Percentiles rank a stretch among this genome's conserved stretches.
Evolutionary conservation across 179 eudicot genomes (phyloP).

Genomic region (Nepenthes alata): DNA sequence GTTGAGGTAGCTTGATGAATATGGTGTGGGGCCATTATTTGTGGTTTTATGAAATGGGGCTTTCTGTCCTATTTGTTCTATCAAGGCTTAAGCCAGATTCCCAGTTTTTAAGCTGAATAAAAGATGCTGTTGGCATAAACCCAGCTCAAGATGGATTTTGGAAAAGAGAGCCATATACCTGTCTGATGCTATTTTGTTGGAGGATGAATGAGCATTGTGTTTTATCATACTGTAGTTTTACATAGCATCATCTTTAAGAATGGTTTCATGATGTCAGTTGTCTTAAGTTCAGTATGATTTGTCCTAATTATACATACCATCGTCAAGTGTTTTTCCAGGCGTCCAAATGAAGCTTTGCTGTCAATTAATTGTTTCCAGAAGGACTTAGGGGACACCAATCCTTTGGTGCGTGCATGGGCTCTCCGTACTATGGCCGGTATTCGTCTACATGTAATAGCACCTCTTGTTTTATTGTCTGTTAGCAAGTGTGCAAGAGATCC

Average conservation of each 20-base stretch:
- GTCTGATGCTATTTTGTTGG: too few relatives aligned
- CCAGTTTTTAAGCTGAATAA: too few relatives aligned
- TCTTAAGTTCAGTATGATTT: neutral
- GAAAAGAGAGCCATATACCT: too few relatives aligned
- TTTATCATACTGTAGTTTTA: too few relatives aligned
- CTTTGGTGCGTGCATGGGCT: slow-evolving; percentile 99
- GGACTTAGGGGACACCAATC: slow-evolving; percentile 90
- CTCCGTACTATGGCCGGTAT: slow-evolving; percentile 99
- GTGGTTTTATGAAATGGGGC: too few relatives aligned
- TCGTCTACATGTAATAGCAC: slow-evolving; percentile 80
- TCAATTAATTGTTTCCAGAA: slow-evolving; percentile 96
- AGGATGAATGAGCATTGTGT: too few relatives aligned
- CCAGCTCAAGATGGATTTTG: too few relatives aligned
- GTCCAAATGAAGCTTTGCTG: slow-evolving; percentile 92
- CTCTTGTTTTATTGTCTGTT: slow-evolving; percentile 74
- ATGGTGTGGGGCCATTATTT: too few relatives aligned
- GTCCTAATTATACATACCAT: neutral
- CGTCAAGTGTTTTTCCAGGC: slow-evolving; percentile 39
- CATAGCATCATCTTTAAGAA: neutral
- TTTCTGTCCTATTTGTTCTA: too few relatives aligned
- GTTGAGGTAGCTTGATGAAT: too few relatives aligned
- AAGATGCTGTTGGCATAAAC: too few relatives aligned
- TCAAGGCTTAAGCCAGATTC: too few relatives aligned
- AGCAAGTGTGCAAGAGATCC: slow-evolving; percentile 95
- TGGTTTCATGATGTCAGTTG: neutral